Evolutionary conservation across 345 rosid species (phyloP), one percentile per base, ranked within the genome.

Genomic region (Eucalyptus sp.): DNA sequence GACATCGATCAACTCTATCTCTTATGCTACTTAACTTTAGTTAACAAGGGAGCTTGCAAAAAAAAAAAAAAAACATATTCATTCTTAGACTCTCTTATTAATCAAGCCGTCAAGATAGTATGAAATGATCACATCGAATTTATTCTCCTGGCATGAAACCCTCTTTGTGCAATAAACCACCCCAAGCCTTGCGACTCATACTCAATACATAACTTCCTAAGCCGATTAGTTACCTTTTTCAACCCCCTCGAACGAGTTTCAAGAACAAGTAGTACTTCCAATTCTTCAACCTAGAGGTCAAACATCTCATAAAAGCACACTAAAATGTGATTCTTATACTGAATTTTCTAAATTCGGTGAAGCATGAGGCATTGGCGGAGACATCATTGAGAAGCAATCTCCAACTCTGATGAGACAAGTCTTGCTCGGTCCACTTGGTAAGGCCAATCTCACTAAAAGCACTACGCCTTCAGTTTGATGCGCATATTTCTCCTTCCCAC

Each of bases 381-480:
- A 66, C 43, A 66, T 66, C 22, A 0, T 31, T 31, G 79, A 31
- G 79, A 66, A 66, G 79, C 43, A 31, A 31, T 16, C 41, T 31
- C 43, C 22, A 66, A 66, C 79, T 31, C 79, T 66, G 24, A 66
- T 31, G 22, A 66, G 79, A 66, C 79, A 66, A 31, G 22, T 16
- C 43, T 31, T 2, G 79, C 79, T 31, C 6, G 2, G 79, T 66
- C 43, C 79, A 4, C 24, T 31, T 31, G 43, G 12, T 68, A 68
- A 31, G 80, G 80, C 12, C 43, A 68, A 68, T 18, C 43, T 68
- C 20, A 43, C 43, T 16, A 68, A 12, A 33, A 33, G 80, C 80
- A 68, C 43, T 31, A 15, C 1, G 6, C 43, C 43, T n/a, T 14
- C 0, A 68, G 12, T 68, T 68, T 68, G 24, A 66, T 0, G 79